phyloP scores from a whole-genome alignment of 2,329 filamentous ascomycete genomes.

The Penicillium sumatraense region DNA sequence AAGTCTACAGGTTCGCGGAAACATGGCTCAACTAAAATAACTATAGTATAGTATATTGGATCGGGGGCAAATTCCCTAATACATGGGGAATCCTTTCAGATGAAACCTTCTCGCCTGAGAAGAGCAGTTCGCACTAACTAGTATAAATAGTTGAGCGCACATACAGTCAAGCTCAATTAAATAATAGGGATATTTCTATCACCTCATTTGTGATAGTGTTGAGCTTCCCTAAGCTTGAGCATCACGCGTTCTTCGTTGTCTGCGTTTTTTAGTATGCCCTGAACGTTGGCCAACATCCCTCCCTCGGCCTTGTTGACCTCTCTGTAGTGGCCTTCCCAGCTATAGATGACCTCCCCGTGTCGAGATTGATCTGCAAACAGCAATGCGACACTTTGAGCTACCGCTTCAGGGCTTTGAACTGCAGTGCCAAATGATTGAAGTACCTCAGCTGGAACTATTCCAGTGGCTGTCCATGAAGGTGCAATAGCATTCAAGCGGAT shows the following conservation, averaged over 20 bases:
- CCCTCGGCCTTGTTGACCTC: conserved; percentile 58
- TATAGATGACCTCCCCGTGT: conserved; percentile 60
- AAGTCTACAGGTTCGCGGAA: too few relatives aligned
- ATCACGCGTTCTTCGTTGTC: conserved; percentile 19
- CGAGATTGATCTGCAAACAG: conserved; percentile 55
- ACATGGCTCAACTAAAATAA: too few relatives aligned
- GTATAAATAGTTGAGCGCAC: too few relatives aligned
- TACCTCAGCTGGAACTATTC: conserved; percentile 48
- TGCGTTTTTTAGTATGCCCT: conserved; percentile 12
- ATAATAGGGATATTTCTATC: too few relatives aligned
- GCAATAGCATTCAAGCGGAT: conserved; percentile 62
- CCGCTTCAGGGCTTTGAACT: conserved; percentile 52
- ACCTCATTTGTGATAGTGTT: not conserved
- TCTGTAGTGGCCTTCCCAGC: conserved; percentile 52
- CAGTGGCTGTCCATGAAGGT: conserved; percentile 60
- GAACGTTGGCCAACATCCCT: conserved; percentile 20
- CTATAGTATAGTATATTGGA: too few relatives aligned
- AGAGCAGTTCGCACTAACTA: too few relatives aligned
- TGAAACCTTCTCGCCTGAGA: too few relatives aligned
- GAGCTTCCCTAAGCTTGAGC: conserved; percentile 3
- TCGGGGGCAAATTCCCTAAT: too few relatives aligned
- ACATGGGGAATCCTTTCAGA: too few relatives aligned
- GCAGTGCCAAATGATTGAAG: conserved; percentile 14
- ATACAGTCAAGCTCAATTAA: too few relatives aligned
- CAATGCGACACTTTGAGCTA: conserved; percentile 55